Base-by-base conservation (phyloP, 345 rosid genomes). In the Erodium maritimum region DNA sequence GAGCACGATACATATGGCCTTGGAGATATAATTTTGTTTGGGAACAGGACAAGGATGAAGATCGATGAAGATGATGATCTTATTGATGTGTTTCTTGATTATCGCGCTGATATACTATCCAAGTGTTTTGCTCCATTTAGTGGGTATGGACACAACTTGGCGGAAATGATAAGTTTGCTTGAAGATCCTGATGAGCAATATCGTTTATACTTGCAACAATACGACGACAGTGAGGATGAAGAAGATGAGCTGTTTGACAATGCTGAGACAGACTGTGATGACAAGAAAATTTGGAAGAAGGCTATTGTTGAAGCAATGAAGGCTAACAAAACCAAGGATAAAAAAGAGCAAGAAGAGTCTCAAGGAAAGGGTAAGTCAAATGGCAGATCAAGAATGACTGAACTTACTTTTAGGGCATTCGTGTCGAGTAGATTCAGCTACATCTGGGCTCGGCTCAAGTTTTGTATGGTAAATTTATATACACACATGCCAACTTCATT, bases 401-500 rank as follows among this genome's bases (percentile, higher is more conserved):
- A 63, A 7, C 34, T 54, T 21, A 56, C 71, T n/a, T 61, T 59
- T 42, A 8, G 58, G n/a, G 62, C 61, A 11, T 73, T 61, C 48
- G 21, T 73, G 2, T 14, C 64, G 50, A 2, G 66, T 55, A 72
- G 60, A 51, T 62, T 79, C 56, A 24, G n/a, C 0, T 16, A 0
- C 22, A 20, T 69, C 11, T 22, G 58, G 17, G 18, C 22, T 19
- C 29, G 54, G 19, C 59, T 79, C 56, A 20, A 66, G 2, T 11
- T 20, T 54, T 72, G 63, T 21, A 65, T 62, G 33, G 17, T 71
- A 21, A 69, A 69, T 65, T 48, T 76, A 60, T 69, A 34, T 21
- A 57, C 64, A 19, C 83, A 79, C 65, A 50, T 75, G 57, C 80
- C 80, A 56, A 73, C 83, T 10, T 0, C 56, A 17, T 0, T 61